phyloP scores from a whole-genome alignment of 1,284 basidiomycete genomes.

The Moniliophthora roreri region DNA sequence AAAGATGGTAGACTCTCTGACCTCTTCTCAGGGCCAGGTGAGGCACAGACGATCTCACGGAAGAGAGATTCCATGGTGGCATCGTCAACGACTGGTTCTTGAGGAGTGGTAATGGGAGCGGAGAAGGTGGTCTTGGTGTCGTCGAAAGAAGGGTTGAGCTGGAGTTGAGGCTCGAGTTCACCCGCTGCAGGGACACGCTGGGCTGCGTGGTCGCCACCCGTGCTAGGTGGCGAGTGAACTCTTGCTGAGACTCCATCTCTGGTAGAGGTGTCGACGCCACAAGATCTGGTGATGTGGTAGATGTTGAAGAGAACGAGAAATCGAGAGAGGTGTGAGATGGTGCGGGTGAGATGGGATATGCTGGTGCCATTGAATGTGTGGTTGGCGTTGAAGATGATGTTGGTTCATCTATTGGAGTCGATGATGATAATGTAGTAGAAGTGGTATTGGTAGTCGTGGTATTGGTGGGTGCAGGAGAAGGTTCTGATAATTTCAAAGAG shows the following conservation, averaged over 20 bases:
- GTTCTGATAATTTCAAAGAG: conserved; percentile 15
- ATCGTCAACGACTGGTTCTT: conserved; percentile 40
- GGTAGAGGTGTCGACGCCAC: conserved; percentile 17
- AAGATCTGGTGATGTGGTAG: background rate
- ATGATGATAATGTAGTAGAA: conserved; percentile 15
- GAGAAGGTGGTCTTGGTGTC: conserved; percentile 5
- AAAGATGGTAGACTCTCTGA: conserved; percentile 27
- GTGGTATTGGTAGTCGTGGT: conserved; percentile 19
- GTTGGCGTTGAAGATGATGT: too few relatives aligned
- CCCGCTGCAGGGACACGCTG: conserved; percentile 85
- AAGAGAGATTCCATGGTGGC: conserved; percentile 62
- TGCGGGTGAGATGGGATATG: background rate
- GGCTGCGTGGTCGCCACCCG: conserved; percentile 80
- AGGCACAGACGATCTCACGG: conserved; percentile 51
- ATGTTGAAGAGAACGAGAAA: conserved; percentile 14
- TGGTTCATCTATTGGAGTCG: background rate
- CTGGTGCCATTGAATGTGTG: background rate
- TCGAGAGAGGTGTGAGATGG: background rate
- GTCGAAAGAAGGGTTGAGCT: conserved; percentile 24
- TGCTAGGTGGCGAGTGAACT: conserved; percentile 91
- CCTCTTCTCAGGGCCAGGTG: conserved; percentile 33
- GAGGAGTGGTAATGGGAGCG: background rate
- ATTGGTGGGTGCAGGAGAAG: conserved; percentile 28
- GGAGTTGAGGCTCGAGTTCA: conserved; percentile 42
- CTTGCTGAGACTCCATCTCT: conserved; percentile 27